Base-by-base conservation (phyloP, 805 yeast species). In the Vanderwaltozyma yarrowii region DNA sequence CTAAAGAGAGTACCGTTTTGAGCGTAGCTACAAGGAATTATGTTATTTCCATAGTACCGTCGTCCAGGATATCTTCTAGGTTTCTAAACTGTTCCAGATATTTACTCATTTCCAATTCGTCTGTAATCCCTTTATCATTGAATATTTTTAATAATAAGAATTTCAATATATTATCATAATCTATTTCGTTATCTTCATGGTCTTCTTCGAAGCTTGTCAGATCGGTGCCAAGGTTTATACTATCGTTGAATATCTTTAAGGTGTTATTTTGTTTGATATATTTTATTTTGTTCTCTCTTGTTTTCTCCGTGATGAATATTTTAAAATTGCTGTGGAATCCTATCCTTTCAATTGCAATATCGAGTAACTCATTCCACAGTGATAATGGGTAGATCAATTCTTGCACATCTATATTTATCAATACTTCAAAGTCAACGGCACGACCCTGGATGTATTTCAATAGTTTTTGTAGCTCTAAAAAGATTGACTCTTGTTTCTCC, bases 111-210 rank as follows among this genome's bases (percentile, higher is more conserved):
- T 30, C 34, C 3, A 3, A 12, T 10, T 36, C 39, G 5, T 30
- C 26, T 4, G 30, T 26, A 11, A 36, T 36, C 10, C 31, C 23
- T 23, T 19, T 31, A 5, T 31, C 30, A 5, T 36, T 18, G 21
- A 36, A 36, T 13, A 31, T 15, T 3, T 31, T 26, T 10, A 31
- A 26, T 8, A 36, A 13, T 13, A 33, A 18, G 15, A 31, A 31
- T 25, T 31, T 30, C 9, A 36, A 19, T 15, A 26, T 10, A 14
- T 24, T 30, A 14, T 36, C 35, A 18, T 36, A 36, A 13, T 30
- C 30, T 7, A 31, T 26, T 18, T 6, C 9, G 7, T 5, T 7
- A 5, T 15, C 18, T 7, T 15, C 15, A 9, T 26, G 15, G 5
- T 26, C 29, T n/a, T n/a, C n/a, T n/a, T n/a, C n/a, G n/a, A n/a